Evolutionary conservation across 805 yeast species (phyloP), one percentile per base, ranked within the genome.

Genomic region (Candida morakotiae): DNA sequence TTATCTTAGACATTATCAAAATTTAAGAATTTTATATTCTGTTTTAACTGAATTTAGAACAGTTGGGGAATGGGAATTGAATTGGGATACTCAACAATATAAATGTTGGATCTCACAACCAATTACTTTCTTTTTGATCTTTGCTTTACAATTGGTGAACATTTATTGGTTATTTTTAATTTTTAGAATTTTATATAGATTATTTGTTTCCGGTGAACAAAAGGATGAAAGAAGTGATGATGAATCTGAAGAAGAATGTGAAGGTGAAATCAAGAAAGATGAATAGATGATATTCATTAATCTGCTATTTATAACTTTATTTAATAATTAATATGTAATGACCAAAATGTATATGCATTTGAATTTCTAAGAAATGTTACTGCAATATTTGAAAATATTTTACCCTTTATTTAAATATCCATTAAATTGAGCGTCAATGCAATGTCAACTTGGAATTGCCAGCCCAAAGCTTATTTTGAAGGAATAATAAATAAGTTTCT

Each of bases 71-170:
- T 88, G 71, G 62, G 74, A 73, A 39, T 69, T 93, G 49, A 79
- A 87, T 68, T 93, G 87, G 79, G 85, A 75, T 9, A 81, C 93
- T 21, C 91, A 89, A 60, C 96, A 93, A 60, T 93, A 91, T 69
- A 93, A 93, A 64, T 93, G 98, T 64, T 87, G 87, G 83, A 86
- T 93, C 47, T 83, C 98, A 17, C 95, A 87, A 64, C 85, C 87
- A 38, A 88, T 93, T 57, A 89, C 91, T 3, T 89, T 93, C 53
- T 60, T 64, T 16, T 73, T 93, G 53, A 74, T 93, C 42, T 68
- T 74, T 37, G 89, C 93, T 1, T 71, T 93, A 46, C 98, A 93
- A 60, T 51, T 87, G 39, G 87, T 93, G 40, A 93, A 93, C 55
- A 49, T 77, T 15, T 93, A 85, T 65, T 93, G 98, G 98, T 71